Conservation (phyloP, 345 rosid genomes). For the Corchorus olitorius region DNA sequence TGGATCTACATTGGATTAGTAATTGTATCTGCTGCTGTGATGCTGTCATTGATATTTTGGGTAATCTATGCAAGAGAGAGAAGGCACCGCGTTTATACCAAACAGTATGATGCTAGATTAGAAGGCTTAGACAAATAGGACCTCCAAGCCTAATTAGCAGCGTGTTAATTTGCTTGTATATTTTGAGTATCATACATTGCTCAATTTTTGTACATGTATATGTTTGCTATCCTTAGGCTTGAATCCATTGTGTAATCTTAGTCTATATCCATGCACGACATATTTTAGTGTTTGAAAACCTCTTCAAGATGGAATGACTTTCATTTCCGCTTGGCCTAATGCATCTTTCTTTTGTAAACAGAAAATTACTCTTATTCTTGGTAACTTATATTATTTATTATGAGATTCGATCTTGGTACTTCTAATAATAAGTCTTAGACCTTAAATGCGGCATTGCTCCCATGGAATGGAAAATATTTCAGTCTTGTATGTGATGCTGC, state of each 20-base stretch:
- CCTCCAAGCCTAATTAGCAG: not conserved
- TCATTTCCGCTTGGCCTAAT: not conserved
- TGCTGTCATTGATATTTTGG: constrained; percentile 94
- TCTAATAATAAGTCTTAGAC: too few relatives aligned
- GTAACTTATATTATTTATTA: too few relatives aligned
- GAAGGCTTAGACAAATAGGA: constrained; percentile 39
- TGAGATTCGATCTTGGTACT: too few relatives aligned
- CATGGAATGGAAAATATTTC: too few relatives aligned
- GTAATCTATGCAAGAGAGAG: constrained; percentile 84
- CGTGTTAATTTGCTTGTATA: not conserved
- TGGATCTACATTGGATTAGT: constrained; percentile 88
- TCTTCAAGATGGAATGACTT: not conserved
- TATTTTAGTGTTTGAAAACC: not conserved
- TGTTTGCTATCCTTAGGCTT: not conserved
- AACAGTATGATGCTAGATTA: constrained; percentile 39
- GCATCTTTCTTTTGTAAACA: not conserved
- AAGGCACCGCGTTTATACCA: constrained; percentile 78
- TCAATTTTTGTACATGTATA: not conserved
- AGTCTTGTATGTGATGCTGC: too few relatives aligned
- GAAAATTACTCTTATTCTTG: not conserved
- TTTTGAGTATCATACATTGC: not conserved
- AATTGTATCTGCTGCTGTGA: constrained; percentile 75
- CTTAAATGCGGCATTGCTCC: too few relatives aligned
- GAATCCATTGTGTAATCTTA: not conserved
- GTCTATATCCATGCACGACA: not conserved